Base-by-base conservation (phyloP, 768 basidiomycete genomes). In the Rhizopogon vinicolor region DNA sequence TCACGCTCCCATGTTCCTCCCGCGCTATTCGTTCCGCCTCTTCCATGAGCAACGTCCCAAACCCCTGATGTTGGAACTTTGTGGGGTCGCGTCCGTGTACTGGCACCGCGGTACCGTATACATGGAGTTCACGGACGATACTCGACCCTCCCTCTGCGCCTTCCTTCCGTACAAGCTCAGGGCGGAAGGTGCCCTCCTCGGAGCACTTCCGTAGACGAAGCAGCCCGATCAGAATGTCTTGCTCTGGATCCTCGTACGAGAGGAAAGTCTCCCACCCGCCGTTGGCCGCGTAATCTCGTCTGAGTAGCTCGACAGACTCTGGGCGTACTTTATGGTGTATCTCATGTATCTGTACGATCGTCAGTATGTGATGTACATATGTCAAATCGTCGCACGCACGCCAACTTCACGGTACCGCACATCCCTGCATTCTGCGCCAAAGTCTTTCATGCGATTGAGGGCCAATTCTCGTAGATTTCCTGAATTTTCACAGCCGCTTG, bases 191-290 rank as follows among this genome's bases (percentile, higher is more conserved):
- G 2, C 95, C 95, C 59, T 98, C 96, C 54, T 95, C 92, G 1
- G 93, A 96, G 66, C 97, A 98, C 68, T 95, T 98, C 49, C 97
- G 79, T 63, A 99, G 74, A 33, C 97, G 84, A 40, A 99, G 78
- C 29, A 99, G 74, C 19, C 97, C 97, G 57, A 99, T 85, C 44
- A 99, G 84, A 69, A 99, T 98, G 65, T 99, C 97, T 52, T 84
- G 85, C 71, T 94, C 93, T 6, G 97, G 96, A 69, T 99, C 97
- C 74, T 99, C 97, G 67, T 98, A 99, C 29, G 95, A 96, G 5
- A 99, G 75, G 82, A 99, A 99, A 1, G 97, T 98, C 74, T 99
- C 97, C 97, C 97, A 99, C 44, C 97, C 95, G 6, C 95, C 96
- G 66, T 98, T 99, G 31, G 97, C 97, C 3, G 89, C 76, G 70